These are phyloP conservation scores for Lactifluus pinguis DNA, from an alignment of 768 basidiomycete genomes.

Conservation along the genomic window DNA sequence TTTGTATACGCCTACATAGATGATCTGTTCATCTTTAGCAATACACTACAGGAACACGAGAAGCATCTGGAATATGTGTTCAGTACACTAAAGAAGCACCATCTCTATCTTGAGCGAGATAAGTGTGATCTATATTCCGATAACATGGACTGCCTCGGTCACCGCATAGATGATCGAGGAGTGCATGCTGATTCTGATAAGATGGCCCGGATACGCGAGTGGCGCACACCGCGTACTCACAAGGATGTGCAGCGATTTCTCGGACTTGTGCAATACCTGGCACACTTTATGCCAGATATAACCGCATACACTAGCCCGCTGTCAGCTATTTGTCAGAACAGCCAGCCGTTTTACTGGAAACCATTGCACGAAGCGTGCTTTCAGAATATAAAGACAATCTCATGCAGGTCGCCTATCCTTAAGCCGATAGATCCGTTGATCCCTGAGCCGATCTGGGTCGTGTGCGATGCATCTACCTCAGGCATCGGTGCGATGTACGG, in stretches of 20 bases:
- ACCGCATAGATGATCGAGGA: conserved; percentile 31
- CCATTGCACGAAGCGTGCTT: too few relatives aligned
- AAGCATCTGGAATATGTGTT: too few relatives aligned
- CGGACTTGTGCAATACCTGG: too few relatives aligned
- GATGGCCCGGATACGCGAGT: conserved; percentile 27
- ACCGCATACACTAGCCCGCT: conserved; percentile 28
- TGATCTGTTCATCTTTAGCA: too few relatives aligned
- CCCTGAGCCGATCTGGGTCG: conserved; percentile 21
- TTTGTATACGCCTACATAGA: too few relatives aligned
- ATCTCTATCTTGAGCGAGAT: too few relatives aligned
- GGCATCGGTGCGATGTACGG: conserved; percentile 22
- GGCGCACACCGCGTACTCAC: conserved; percentile 28
- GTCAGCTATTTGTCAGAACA: conserved; percentile 23
- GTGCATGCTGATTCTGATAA: conserved; percentile 33
- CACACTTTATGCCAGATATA: conserved; percentile 30
- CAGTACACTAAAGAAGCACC: too few relatives aligned
- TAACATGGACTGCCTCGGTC: too few relatives aligned
- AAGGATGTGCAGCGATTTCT: conserved; percentile 33
- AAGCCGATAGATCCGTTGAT: conserved; percentile 15
- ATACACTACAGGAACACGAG: too few relatives aligned
- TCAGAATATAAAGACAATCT: conserved; percentile 17
- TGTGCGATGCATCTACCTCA: conserved; percentile 19
- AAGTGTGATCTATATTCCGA: too few relatives aligned
- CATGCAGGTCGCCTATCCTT: too few relatives aligned
- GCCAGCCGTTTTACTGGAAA: too few relatives aligned